Percentiles rank a stretch among this genome's conserved stretches.
Evolutionary conservation across 2,329 filamentous ascomycete genomes (phyloP).

Genomic region (Periconia macrospinosa): DNA sequence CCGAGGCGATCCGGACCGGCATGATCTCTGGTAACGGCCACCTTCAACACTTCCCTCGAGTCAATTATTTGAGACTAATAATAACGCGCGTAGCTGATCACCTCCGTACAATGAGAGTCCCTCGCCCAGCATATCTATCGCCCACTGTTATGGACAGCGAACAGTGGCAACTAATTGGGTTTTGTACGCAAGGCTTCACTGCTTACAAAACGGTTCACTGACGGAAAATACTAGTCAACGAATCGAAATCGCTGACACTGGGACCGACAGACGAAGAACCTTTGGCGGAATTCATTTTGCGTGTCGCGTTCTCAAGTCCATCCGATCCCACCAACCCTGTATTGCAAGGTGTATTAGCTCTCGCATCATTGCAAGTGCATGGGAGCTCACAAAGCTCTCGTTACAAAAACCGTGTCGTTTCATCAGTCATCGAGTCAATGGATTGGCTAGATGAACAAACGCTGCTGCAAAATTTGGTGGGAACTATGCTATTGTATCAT

Average conservation of each 20-base stretch:
- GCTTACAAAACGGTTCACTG: conserved; percentile 1
- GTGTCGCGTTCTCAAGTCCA: conserved; percentile 12
- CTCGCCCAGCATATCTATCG: conserved; percentile 11
- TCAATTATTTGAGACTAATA: background rate
- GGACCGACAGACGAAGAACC: conserved; percentile 13
- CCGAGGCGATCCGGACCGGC: conserved; percentile 8
- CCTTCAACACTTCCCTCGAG: background rate
- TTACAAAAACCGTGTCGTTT: conserved; percentile 12
- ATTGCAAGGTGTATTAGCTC: conserved; percentile 14
- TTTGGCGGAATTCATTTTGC: conserved; percentile 13
- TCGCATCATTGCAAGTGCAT: conserved; percentile 15
- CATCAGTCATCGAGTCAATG: conserved; percentile 7
- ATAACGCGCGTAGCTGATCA: conserved; percentile 2
- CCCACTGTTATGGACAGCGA: conserved; percentile 7
- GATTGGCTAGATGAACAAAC: conserved; percentile 12
- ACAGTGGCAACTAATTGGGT: conserved; percentile 12
- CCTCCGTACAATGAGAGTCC: conserved; percentile 11
- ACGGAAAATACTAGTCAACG: conserved; percentile 11
- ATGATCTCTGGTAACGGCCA: conserved; percentile 2
- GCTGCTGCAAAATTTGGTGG: conserved; percentile 13
- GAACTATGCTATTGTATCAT: conserved; percentile 16
- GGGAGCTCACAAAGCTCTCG: conserved; percentile 12
- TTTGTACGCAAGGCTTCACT: conserved; percentile 10
- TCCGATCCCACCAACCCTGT: conserved; percentile 13
- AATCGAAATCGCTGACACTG: conserved; percentile 15